Evolutionary conservation across 148 eudicot species (phyloP), one percentile per base, ranked within the genome.

Genomic region (Oxyria digyna): DNA sequence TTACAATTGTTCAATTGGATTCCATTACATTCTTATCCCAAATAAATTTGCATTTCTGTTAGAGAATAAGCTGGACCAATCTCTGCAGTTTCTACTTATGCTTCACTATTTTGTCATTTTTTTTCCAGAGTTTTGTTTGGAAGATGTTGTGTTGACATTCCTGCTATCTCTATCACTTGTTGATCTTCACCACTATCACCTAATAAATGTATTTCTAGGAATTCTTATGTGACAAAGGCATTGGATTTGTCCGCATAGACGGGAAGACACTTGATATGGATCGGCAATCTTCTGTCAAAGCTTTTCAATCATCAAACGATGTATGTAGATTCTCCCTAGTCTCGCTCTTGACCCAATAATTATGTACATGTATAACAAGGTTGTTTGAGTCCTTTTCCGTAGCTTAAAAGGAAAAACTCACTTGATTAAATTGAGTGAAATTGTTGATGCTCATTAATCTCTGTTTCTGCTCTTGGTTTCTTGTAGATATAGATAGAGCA

Each of bases 201-300:
- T 52, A 24, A 21, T 52, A 52, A 14, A 14, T 31, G 37, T 59
- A 14, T 46, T 68, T 72, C 52, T 86, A 95, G 97, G 96, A 84
- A 74, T 91, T 87, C 73, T 23, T 95, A 45, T 84, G 83, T 71
- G 84, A 81, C 55, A 88, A 87, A 77, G 85, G 82, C 45, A 81
- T 87, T 76, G 85, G 84, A 14, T 95, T 87, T 84, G 78, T 91
- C 43, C 97, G 99, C 62, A 85, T 95, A 68, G 93, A 95, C 74
- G 85, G 92, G 69, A 81, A 41, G 57, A 79, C 85, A 73, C 77
- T 70, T 55, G 82, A 85, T 49, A 50, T 75, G 46, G 99, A 91
- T 74, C 82, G 99, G 46, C 93, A 88, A 79, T 70, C 73, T 57
- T 93, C 96, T 74, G 87, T 95, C 27, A 76, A 62, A 67, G 80